Evolutionary conservation across 129 eudicot genomes (phyloP).

Genomic region (Silybum marianum): DNA sequence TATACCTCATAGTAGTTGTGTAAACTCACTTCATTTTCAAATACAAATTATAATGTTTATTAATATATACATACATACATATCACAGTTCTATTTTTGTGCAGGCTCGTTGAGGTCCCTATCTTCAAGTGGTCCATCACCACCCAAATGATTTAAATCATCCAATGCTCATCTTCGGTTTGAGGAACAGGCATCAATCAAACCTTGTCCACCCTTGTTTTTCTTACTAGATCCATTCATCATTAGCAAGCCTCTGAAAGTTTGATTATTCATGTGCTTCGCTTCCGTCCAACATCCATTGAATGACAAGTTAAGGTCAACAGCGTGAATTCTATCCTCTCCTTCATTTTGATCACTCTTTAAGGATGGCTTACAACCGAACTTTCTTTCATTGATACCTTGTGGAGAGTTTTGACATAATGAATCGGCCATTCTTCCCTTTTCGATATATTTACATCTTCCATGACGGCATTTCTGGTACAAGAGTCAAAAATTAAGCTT

Average conservation of each 20-base stretch:
- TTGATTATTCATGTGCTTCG: constrained; percentile 17
- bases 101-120: neutral
- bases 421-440: neutral
- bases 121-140: neutral
- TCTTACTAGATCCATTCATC: neutral
- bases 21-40: too few relatives aligned
- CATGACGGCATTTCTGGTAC: constrained; percentile 37
- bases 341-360: neutral
- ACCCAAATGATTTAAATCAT: neutral
- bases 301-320: constrained; percentile 20
- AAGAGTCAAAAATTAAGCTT: neutral
- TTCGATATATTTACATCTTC: neutral
- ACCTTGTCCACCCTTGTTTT: neutral
- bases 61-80: too few relatives aligned
- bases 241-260: neutral
- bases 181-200: neutral
- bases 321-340: constrained; percentile 1
- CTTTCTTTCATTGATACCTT: constrained; percentile 15
- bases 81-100: neutral
- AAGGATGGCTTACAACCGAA: constrained; percentile 24
- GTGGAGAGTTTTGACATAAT: neutral
- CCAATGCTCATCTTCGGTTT: neutral
- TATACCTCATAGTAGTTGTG: too few relatives aligned
- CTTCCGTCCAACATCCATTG: constrained; percentile 23
- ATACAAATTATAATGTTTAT: too few relatives aligned